Evolutionary conservation across 495 filamentous ascomycete genomes (phyloP).

Genomic region (Penicillium ochrochloron): DNA sequence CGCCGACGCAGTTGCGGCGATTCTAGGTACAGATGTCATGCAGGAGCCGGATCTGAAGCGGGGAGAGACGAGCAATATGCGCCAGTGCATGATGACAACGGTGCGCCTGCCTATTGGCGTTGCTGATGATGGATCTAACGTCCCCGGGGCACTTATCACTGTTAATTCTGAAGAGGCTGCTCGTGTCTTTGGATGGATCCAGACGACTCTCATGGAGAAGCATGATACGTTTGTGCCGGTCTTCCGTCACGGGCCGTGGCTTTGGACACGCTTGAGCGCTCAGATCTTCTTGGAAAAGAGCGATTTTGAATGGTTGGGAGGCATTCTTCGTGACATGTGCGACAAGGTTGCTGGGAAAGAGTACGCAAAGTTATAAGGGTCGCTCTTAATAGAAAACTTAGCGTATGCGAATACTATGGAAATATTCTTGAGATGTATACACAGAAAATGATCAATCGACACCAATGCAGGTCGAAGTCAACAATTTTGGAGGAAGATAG

Average conservation of each 20-base stretch:
- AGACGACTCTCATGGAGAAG: conserved; percentile 56
- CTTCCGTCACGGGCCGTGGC: conserved; percentile 58
- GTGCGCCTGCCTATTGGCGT: conserved; percentile 70
- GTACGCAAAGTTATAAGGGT: conserved; percentile 22
- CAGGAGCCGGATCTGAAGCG: conserved; percentile 41
- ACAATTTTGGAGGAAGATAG: neutral
- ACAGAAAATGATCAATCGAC: no score
- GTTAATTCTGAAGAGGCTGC: conserved; percentile 40
- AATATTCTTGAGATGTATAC: neutral
- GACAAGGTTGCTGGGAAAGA: conserved; percentile 61
- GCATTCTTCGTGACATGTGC: conserved; percentile 64
- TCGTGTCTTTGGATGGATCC: conserved; percentile 59
- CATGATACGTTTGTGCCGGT: conserved; percentile 73
- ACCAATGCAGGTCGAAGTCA: neutral
- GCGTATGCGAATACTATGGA: neutral
- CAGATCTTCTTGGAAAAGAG: conserved; percentile 78
- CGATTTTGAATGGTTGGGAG: conserved; percentile 77
- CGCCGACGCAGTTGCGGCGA: conserved; percentile 59
- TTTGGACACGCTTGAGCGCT: conserved; percentile 75
- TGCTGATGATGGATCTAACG: conserved; percentile 19
- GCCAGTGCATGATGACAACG: conserved; percentile 64
- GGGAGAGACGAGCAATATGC: conserved; percentile 57
- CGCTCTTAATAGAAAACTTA: neutral
- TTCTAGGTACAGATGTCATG: conserved; percentile 72
- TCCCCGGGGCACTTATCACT: conserved; percentile 22